Conservation (phyloP, 2,329 filamentous ascomycete species). For the Hirsutella minnesotensis region DNA sequence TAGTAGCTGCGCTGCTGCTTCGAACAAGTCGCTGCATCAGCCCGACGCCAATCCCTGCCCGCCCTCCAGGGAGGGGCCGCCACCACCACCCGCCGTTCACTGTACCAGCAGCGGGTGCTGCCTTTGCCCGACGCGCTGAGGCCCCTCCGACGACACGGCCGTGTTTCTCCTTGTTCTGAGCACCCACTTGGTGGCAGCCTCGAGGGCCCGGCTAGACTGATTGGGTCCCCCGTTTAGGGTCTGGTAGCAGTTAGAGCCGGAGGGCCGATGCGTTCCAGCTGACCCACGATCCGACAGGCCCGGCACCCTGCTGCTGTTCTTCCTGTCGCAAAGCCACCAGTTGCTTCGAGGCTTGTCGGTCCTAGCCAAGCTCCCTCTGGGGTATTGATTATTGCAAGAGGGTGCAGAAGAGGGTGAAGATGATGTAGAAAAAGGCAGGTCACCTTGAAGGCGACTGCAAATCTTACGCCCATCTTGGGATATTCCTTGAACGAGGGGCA, state of each 20-base stretch:
- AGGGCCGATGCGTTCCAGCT: conserved; percentile 1
- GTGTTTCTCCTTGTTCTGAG: conserved; percentile 5
- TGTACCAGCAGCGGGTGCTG: neutral
- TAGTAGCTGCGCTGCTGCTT: no score
- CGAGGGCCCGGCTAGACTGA: conserved; percentile 2
- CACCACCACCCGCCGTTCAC: neutral
- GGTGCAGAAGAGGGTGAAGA: no score
- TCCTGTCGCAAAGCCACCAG: no score
- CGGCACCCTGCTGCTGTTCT: neutral
- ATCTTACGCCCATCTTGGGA: no score
- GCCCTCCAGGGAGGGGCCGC: conserved; percentile 1
- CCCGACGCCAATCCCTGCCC: no score
- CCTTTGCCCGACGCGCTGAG: conserved; percentile 1
- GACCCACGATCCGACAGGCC: neutral
- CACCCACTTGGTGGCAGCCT: neutral
- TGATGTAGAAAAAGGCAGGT: no score
- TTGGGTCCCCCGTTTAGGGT: no score
- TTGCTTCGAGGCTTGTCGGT: no score
- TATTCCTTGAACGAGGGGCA: no score
- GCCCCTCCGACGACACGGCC: conserved; percentile 1
- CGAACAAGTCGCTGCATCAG: neutral
- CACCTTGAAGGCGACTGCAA: no score
- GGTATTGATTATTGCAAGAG: no score
- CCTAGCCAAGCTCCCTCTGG: no score
- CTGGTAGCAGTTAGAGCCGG: neutral